These are phyloP conservation scores for Hemileia vastatrix DNA, from an alignment of 1,284 basidiomycete genomes.

Conservation along the genomic window DNA sequence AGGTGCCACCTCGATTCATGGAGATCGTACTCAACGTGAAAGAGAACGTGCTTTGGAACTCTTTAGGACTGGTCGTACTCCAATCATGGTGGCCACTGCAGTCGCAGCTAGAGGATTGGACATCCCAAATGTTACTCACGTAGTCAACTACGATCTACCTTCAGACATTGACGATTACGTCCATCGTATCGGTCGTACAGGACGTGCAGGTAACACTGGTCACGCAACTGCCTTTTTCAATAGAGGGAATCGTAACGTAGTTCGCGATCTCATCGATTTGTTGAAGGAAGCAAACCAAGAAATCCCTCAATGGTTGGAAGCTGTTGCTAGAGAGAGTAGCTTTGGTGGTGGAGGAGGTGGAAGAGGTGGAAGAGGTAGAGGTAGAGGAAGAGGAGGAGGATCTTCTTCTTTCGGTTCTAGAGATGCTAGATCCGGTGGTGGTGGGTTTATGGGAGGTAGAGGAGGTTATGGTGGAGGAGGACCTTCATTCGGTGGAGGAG, in stretches of 20 bases:
- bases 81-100: constrained; percentile 44
- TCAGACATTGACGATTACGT: constrained; percentile 44
- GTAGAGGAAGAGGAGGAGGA: constrained; percentile 33
- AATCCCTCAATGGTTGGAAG: constrained; percentile 41
- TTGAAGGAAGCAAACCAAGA: constrained; percentile 45
- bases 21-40: constrained; percentile 44
- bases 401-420: no score
- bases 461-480: not conserved
- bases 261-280: constrained; percentile 40
- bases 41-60: constrained; percentile 44
- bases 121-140: constrained; percentile 45
- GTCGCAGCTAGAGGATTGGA: constrained; percentile 45
- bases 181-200: constrained; percentile 44
- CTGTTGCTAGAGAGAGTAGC: constrained; percentile 39
- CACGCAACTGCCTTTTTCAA: constrained; percentile 48
- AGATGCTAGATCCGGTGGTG: constrained; percentile 33
- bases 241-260: constrained; percentile 47
- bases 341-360: constrained; percentile 33
- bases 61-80: constrained; percentile 41
- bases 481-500: no score
- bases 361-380: constrained; percentile 25
- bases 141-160: constrained; percentile 44
- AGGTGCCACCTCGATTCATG: constrained; percentile 43
- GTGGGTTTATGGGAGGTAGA: not conserved
- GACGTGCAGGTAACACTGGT: constrained; percentile 43